phyloP scores from a whole-genome alignment of 768 basidiomycete species.

The Mycena indigotica region DNA sequence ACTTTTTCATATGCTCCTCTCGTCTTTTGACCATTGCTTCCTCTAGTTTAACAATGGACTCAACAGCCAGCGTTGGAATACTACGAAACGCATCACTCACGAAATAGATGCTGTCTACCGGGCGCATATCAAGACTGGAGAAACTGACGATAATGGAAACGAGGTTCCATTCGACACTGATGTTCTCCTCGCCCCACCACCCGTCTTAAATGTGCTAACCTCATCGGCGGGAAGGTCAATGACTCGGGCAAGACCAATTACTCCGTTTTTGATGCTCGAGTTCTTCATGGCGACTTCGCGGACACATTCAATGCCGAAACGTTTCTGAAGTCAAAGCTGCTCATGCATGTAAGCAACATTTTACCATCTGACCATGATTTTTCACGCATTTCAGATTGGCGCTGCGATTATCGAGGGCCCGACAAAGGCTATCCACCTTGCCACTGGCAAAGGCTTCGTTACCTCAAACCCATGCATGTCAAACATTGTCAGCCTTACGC shows the following conservation, averaged over 20 bases:
- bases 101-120: not conserved
- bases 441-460: not conserved
- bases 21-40: not conserved
- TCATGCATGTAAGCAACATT: not conserved
- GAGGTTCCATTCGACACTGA: not conserved
- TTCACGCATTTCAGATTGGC: not conserved
- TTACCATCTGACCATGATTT: not conserved
- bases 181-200: not conserved
- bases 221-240: not conserved
- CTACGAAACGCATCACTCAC: not conserved
- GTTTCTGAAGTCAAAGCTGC: not conserved
- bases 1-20: not conserved
- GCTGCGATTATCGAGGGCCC: not conserved
- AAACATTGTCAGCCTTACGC: not conserved
- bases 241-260: not conserved
- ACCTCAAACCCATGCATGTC: not conserved
- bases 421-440: not conserved
- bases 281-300: not conserved
- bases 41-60: not conserved
- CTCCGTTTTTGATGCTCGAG: not conserved
- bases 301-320: not conserved
- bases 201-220: not conserved
- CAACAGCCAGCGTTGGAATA: not conserved
- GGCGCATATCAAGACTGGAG: not conserved
- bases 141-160: not conserved